These are phyloP conservation scores for Lasiodiplodia theobromae DNA, from an alignment of 2,329 filamentous ascomycete genomes.

Conservation along the genomic window DNA sequence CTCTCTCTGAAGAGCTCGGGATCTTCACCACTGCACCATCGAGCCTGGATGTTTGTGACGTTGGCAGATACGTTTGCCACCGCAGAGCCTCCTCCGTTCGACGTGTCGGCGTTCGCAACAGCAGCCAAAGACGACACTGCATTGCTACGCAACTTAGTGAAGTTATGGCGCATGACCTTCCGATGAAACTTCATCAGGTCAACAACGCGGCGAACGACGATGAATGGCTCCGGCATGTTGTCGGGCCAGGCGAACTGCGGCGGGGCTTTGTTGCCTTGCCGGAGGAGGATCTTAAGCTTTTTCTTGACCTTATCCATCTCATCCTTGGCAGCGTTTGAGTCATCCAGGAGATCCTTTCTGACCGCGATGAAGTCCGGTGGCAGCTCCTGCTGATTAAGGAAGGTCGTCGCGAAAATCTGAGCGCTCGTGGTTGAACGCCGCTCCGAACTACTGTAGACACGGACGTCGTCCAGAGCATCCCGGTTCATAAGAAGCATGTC, in stretches of 20 bases:
- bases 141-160: slow-evolving; percentile 75
- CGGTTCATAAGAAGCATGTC: slow-evolving; percentile 92
- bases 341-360: slow-evolving; percentile 92
- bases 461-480: slow-evolving; percentile 89
- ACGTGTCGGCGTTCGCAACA: slow-evolving; percentile 30
- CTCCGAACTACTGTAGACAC: slow-evolving; percentile 95
- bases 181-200: slow-evolving; percentile 98
- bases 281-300: slow-evolving; percentile 90
- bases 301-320: slow-evolving; percentile 99
- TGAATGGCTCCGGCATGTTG: slow-evolving; percentile 91
- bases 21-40: slow-evolving; percentile 97
- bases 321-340: slow-evolving; percentile 98
- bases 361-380: slow-evolving; percentile 86
- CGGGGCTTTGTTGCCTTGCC: slow-evolving; percentile 91
- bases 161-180: slow-evolving; percentile 93
- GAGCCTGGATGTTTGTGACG: slow-evolving; percentile 71
- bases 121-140: slow-evolving; percentile 68
- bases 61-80: slow-evolving; percentile 46
- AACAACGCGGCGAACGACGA: slow-evolving; percentile 90
- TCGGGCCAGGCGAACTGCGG: slow-evolving; percentile 98
- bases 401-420: slow-evolving; percentile 92
- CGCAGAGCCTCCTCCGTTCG: slow-evolving; percentile 31
- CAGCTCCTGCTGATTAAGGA: slow-evolving; percentile 85
- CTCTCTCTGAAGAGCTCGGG: slow-evolving; percentile 92
- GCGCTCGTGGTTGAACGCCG: slow-evolving; percentile 93